Conservation (phyloP, 202 grass and related monocot genomes). For the Schoenoplectus tabernaemontani region DNA sequence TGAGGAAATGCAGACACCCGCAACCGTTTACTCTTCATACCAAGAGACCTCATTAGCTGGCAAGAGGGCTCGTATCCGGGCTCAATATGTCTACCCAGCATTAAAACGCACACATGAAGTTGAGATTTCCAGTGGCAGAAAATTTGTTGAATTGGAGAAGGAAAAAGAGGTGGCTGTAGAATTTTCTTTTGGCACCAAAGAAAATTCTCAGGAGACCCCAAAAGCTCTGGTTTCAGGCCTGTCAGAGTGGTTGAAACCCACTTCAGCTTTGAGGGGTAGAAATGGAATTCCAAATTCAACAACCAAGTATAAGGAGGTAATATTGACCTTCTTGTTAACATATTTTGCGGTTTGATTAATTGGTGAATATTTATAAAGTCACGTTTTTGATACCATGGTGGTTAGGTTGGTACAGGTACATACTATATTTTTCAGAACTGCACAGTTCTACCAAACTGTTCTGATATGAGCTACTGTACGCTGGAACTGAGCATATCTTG, state of each 20-base stretch:
- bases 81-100: constrained; percentile 52
- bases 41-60: constrained; percentile 27
- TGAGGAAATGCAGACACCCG: constrained; percentile 70
- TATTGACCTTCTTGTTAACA: not conserved
- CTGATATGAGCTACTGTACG: too few species aligned
- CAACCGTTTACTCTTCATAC: constrained; percentile 45
- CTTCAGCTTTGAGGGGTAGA: constrained; percentile 21
- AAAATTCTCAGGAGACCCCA: not conserved
- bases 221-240: constrained; percentile 28
- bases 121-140: constrained; percentile 21
- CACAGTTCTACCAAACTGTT: too few species aligned
- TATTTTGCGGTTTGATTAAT: too few species aligned
- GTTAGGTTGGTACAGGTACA: too few species aligned
- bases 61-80: constrained; percentile 31
- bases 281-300: constrained; percentile 78
- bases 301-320: constrained; percentile 65
- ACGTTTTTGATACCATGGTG: too few species aligned
- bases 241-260: constrained; percentile 40
- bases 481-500: too few species aligned
- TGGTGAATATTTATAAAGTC: too few species aligned
- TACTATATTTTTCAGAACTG: too few species aligned
- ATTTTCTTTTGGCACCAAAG: not conserved
- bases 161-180: not conserved
- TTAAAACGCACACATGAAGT: constrained; percentile 26
- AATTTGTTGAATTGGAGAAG: constrained; percentile 15